Evolutionary conservation across 768 basidiomycete species (phyloP), one percentile per base, ranked within the genome.

Genomic region (Kondoa subrosea): DNA sequence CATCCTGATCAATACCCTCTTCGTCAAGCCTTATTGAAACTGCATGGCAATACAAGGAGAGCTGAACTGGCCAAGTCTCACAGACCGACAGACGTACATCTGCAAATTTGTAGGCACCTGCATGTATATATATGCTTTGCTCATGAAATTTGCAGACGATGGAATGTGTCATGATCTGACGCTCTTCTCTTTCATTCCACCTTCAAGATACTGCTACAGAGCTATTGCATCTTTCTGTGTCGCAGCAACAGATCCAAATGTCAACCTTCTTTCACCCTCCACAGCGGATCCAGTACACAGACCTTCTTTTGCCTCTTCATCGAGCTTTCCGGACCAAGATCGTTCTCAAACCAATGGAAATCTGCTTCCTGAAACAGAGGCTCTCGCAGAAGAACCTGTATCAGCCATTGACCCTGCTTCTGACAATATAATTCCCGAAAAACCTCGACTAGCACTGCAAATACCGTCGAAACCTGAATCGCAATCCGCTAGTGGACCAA

Each of bases 1-100:
- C 78, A 89, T 75, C 95, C 95, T 0, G 82, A 83, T 2, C 81
- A 79, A 70, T 93, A 83, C 75, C 86, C 86, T 1, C 77, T 83
- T 0, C 79, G 85, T 27, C 75, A 80, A 15, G 83, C 84, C 25
- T 78, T 85, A 0, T 76, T 85, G 15, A 32, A 63, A 12, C 3
- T 31, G 30, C 75, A 78, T 80, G 83, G 77, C 66, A 74, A 78
- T 64, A 75, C 77, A 1, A 72, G 40, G 14, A 66, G 70, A 1
- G 58, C 68, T 0, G 56, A 59, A 27, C 66, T 69, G 34, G 34
- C 60, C 2, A 65, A 67, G 26, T 25, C 63, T 1, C 72, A 68
- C 40, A 64, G 63, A 21, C 73, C 74, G 1, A 75, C 74, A 0
- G 71, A 73, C 66, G 72, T 73, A 21, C 74, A 75, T 32, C 68